Base-by-base conservation (phyloP, 2,329 filamentous ascomycete genomes). In the Sporothrix dimorphospora region DNA sequence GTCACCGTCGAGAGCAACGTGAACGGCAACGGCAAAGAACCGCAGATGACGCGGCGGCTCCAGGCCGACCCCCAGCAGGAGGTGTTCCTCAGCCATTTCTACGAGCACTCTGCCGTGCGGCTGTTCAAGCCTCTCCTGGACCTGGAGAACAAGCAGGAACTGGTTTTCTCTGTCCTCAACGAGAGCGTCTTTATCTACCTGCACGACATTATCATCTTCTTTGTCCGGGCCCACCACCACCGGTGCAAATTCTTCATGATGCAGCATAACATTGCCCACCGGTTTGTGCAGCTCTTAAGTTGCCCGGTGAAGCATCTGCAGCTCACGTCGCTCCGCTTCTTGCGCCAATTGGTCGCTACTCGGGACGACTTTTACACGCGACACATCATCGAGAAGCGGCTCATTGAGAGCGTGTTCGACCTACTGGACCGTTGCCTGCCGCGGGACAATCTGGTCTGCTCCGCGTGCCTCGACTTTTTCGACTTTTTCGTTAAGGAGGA, bases 121-220 rank as follows among this genome's bases (percentile, higher is more conserved):
- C 87, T 99, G 0, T 99, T 98, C 81, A 89, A 91, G 78, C 96
- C 96, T 6, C 83, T 99, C 61, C 90, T 94, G 75, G 90, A 94
- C 71, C 85, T 99, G 49, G 92, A 97, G 78, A 84, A 87, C 69
- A 87, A 90, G 74, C 80, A 86, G 53, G 89, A 93, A 77, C 87
- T 92, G 82, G 86, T 90, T 74, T 90, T 98, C 75, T 88, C 88
- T 30, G 91, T 94, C 70, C 90, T 96, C 77, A 91, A 97, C 80
- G 93, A 96, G 34, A 93, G 93, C n/a, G 87, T 98, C 74, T 97
- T 94, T 81, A 91, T 90, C 24, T 96, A 98, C 79, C 85, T 99
- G 68, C 92, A 98, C 71, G 96, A 99, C 79, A 93, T 98, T 38
- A 86, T 98, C 68, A 94, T 92, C 79, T 98, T 97, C 83, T 98